Evolutionary conservation across 345 rosid genomes (phyloP).

Genomic region (Noccaea caerulescens): DNA sequence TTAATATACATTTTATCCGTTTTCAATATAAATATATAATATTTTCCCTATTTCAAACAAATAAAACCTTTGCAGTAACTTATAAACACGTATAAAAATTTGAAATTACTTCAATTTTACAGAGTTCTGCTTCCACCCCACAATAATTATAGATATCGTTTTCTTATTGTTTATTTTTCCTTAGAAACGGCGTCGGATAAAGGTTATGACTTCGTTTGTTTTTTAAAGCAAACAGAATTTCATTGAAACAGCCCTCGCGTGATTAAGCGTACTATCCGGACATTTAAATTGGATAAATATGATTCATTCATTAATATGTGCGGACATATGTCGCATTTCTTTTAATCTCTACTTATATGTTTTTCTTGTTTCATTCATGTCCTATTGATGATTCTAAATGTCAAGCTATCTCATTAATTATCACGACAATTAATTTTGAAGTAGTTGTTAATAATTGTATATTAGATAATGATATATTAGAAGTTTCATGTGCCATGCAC

Average conservation of each 20-base stretch:
- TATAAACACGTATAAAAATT: too few relatives aligned
- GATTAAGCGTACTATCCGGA: constrained; percentile 12
- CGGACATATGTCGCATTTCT: constrained; percentile 23
- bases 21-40: too few relatives aligned
- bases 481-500: constrained; percentile 37
- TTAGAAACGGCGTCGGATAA: background rate
- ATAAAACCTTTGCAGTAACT: background rate
- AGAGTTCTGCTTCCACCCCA: background rate
- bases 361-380: constrained; percentile 3
- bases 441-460: constrained; percentile 23
- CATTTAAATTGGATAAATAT: constrained; percentile 5
- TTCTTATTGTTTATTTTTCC: background rate
- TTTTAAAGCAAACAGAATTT: constrained; percentile 11
- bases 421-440: constrained; percentile 4
- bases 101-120: background rate
- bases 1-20: too few relatives aligned
- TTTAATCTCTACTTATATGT: background rate
- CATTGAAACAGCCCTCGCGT: constrained; percentile 4
- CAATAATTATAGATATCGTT: too few relatives aligned
- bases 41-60: too few relatives aligned
- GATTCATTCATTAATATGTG: constrained; percentile 4
- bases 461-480: constrained; percentile 12
- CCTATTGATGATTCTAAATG: constrained; percentile 16
- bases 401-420: constrained; percentile 35
- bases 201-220: background rate